These are phyloP conservation scores for Syzygium aqueum DNA, from an alignment of 345 rosid genomes.

Conservation along the genomic window DNA sequence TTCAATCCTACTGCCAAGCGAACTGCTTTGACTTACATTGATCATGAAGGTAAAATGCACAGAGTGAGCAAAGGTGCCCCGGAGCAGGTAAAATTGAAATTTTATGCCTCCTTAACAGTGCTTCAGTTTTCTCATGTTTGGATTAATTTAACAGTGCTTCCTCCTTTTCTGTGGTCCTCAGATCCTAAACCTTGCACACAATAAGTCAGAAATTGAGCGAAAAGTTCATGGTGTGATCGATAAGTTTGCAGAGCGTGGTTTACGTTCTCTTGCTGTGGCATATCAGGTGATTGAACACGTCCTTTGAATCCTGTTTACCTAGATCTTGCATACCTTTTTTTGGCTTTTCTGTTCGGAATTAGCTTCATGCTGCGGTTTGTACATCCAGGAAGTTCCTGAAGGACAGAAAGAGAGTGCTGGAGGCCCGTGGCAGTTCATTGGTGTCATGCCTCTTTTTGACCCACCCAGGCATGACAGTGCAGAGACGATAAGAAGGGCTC, in stretches of 20 bases:
- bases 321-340: background rate
- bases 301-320: background rate
- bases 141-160: background rate
- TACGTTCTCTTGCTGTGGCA: constrained; percentile 96
- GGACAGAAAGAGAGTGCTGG: constrained; percentile 85
- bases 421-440: constrained; percentile 91
- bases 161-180: constrained; percentile 8
- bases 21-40: constrained; percentile 86
- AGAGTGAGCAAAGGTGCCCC: constrained; percentile 99
- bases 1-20: constrained; percentile 98
- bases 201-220: constrained; percentile 75
- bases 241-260: constrained; percentile 93
- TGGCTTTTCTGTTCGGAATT: background rate
- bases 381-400: constrained; percentile 78
- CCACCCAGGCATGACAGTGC: constrained; percentile 99
- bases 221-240: constrained; percentile 92
- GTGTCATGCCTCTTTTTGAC: constrained; percentile 98
- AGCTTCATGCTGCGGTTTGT: background rate
- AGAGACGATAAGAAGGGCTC: constrained; percentile 88
- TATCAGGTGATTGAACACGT: constrained; percentile 45
- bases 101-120: background rate
- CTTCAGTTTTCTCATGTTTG: background rate
- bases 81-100: constrained; percentile 60
- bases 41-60: constrained; percentile 77
- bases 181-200: constrained; percentile 89